phyloP scores from a whole-genome alignment of 73 alveolate genomes.

The Diophrys sp. region DNA sequence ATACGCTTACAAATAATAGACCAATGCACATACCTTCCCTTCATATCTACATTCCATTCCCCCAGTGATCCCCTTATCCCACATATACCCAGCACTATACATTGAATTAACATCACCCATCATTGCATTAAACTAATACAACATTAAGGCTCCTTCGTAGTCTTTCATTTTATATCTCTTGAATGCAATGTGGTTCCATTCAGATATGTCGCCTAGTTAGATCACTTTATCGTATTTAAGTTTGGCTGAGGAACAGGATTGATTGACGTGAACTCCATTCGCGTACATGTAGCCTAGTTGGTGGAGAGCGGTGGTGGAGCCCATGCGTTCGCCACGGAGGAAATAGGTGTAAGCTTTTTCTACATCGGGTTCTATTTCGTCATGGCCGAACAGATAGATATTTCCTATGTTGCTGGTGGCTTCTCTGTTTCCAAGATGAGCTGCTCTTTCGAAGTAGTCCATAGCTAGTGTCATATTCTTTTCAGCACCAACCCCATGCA shows the following conservation, averaged over 20 bases:
- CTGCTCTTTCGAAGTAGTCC: conserved; percentile 10
- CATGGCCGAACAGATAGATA: neutral
- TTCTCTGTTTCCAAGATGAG: conserved; percentile 3
- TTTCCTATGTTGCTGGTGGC: neutral
- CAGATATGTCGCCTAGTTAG: neutral
- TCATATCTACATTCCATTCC: neutral
- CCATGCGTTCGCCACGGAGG: neutral
- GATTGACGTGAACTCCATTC: neutral
- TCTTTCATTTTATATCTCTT: neutral
- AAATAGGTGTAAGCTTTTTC: neutral
- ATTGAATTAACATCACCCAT: neutral
- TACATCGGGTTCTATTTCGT: neutral
- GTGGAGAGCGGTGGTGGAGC: neutral
- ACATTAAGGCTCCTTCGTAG: neutral
- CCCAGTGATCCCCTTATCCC: conserved; percentile 10
- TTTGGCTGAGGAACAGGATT: neutral
- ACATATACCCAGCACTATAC: conserved; percentile 9
- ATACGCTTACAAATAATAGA: neutral
- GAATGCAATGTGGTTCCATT: neutral
- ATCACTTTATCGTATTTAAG: neutral
- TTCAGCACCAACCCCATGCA: neutral
- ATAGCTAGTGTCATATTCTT: neutral
- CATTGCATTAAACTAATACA: neutral
- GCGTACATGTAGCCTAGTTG: neutral
- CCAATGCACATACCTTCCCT: neutral